Evolutionary conservation across 192 early-diverging fungal species (phyloP).

Genomic region (Gigaspora rosea): DNA sequence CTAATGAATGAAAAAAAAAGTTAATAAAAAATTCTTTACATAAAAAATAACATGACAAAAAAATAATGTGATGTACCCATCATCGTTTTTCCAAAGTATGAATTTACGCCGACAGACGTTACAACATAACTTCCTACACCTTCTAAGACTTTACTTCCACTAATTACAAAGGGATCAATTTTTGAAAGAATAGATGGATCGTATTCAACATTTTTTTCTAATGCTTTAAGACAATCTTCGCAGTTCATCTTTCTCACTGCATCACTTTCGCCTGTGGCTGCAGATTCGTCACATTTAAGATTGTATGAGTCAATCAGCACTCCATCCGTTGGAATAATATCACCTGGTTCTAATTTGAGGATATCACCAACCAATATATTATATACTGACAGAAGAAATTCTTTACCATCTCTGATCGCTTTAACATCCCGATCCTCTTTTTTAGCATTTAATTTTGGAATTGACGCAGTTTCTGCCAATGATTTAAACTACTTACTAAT

Average conservation of each 20-base stretch:
- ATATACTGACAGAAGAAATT: constrained; percentile 68
- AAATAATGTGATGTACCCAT: constrained; percentile 47
- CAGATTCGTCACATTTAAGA: constrained; percentile 87
- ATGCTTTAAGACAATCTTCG: constrained; percentile 45
- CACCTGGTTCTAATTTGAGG: constrained; percentile 84
- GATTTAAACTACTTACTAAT: constrained; percentile 75
- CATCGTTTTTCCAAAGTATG: constrained; percentile 87
- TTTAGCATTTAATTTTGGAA: constrained; percentile 82
- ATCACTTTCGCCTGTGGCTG: constrained; percentile 94
- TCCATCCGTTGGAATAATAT: constrained; percentile 91
- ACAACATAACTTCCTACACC: constrained; percentile 87
- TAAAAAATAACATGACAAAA: neutral
- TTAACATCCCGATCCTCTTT: constrained; percentile 82
- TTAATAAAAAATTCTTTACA: neutral
- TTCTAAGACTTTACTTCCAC: constrained; percentile 89
- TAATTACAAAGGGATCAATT: constrained; percentile 85
- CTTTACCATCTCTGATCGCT: constrained; percentile 66
- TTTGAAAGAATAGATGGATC: constrained; percentile 33
- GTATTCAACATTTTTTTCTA: constrained; percentile 40
- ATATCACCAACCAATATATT: constrained; percentile 93
- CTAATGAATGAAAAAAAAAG: neutral
- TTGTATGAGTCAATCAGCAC: constrained; percentile 81
- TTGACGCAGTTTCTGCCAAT: constrained; percentile 85
- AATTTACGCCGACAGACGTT: constrained; percentile 82
- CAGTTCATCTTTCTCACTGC: constrained; percentile 76